Evolutionary conservation across 345 rosid species (phyloP), one percentile per base, ranked within the genome.

Genomic region (Citrus trifoliata): DNA sequence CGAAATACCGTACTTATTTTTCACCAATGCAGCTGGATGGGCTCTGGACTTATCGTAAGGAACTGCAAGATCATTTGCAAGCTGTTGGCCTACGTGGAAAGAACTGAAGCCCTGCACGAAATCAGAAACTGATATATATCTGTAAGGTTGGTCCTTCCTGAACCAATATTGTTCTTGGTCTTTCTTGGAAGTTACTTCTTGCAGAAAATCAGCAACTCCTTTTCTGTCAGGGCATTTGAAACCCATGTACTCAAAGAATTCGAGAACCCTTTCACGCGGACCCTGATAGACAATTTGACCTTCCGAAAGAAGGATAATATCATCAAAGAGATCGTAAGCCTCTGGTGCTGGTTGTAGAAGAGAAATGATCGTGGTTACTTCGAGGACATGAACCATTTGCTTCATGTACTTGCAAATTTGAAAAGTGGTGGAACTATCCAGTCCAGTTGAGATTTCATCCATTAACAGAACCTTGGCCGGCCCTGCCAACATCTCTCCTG

Each of bases 401-500:
- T 84, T 93, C 88, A 92, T 78, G 81, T 83, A 88, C 82, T 87
- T 93, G 83, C 91, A 89, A 55, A 93, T 92, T 69, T 85, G 92
- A 78, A 80, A 92, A 32, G 98, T 93, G 30, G 98, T 95, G 28
- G 97, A 91, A 83, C 98, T 93, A 73, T 95, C 98, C 82, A 93
- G 76, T 78, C 98, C 98, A 25, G 96, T 95, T 69, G 98, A 95
- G 78, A 95, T 95, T 83, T 95, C 98, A 80, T 95, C 98, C 98
- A 95, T 95, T 70, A 93, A 84, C 58, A 90, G 88, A 33, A 90
- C 97, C 78, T 88, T 93, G 2, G 98, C 97, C 2, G 98, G 97
- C 80, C 97, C 98, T 16, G 89, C 97, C 87, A 95, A 74, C 98
- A 95, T 95, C 83, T 95, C 98, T 62, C 98, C 98, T 94, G 90